These are phyloP conservation scores for Scolecobasidium constrictum DNA, from an alignment of 2,329 filamentous ascomycete genomes.

Conservation along the genomic window DNA sequence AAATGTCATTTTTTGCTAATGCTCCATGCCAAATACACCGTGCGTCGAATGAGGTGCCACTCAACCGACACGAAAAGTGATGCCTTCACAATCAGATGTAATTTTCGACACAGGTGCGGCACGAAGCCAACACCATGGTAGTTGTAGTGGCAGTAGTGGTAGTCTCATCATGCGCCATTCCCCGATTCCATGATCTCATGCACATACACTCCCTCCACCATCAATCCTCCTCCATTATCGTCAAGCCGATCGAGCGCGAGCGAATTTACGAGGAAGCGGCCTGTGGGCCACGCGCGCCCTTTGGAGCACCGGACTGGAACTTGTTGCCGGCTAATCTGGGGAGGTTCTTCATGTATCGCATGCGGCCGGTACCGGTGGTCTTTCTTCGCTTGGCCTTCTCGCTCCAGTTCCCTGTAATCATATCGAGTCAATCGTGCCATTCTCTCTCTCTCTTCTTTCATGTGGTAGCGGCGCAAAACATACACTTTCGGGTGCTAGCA, in stretches of 20 bases:
- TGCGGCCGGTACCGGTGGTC: conserved; percentile 94
- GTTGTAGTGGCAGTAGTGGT: no score
- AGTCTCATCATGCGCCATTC: no score
- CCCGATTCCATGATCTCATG: no score
- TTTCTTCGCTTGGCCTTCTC: conserved; percentile 99
- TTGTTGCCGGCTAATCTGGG: conserved; percentile 94
- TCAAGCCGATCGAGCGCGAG: no score
- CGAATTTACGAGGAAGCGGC: conserved; percentile 1
- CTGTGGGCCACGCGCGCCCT: conserved; percentile 61
- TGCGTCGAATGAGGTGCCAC: no score
- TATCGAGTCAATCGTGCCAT: conserved; percentile 4
- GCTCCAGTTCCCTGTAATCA: conserved; percentile 83
- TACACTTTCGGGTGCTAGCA: conserved; percentile 98
- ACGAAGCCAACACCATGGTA: no score
- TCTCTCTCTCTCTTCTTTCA: conserved; percentile 1
- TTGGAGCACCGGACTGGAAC: conserved; percentile 84
- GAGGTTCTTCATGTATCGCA: conserved; percentile 88
- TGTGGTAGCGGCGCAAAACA: conserved; percentile 33
- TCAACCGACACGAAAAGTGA: no score
- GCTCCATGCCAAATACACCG: no score
- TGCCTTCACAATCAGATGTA: no score
- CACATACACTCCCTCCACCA: no score
- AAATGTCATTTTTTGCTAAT: conserved; percentile 1
- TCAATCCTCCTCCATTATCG: not conserved
- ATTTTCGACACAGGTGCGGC: no score